Evolutionary conservation across 2,329 filamentous ascomycete species (phyloP).

Genomic region (Calonectria pauciramosa): DNA sequence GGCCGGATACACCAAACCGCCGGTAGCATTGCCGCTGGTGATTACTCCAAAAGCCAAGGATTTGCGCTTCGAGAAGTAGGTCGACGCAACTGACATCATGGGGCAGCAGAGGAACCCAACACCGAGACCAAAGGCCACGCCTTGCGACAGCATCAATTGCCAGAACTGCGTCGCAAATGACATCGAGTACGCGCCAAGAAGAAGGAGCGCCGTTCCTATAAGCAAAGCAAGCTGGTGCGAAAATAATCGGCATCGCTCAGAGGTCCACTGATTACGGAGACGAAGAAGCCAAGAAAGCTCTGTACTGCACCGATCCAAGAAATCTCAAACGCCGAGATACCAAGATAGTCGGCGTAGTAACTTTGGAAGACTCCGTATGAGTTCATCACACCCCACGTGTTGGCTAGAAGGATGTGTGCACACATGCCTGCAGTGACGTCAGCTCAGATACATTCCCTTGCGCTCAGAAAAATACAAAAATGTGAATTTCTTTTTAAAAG

Average conservation of each 20-base stretch:
- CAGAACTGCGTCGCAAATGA: constrained; percentile 6
- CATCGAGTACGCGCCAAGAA: background rate
- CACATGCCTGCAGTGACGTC: background rate
- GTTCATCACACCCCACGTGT: constrained; percentile 17
- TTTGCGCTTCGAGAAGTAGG: constrained; percentile 6
- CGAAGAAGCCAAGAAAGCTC: constrained; percentile 12
- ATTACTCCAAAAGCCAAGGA: constrained; percentile 10
- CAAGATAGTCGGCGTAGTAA: background rate
- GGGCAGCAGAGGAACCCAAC: constrained; percentile 4
- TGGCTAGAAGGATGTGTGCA: constrained; percentile 15
- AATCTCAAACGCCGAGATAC: background rate
- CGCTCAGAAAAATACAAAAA: background rate
- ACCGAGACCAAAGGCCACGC: constrained; percentile 1
- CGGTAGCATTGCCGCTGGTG: background rate
- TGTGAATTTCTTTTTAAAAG: no score
- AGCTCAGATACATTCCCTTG: background rate
- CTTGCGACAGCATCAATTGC: constrained; percentile 13
- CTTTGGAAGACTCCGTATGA: constrained; percentile 15
- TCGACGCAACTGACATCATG: constrained; percentile 1
- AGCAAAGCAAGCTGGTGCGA: background rate
- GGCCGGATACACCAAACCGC: background rate
- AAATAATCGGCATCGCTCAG: background rate
- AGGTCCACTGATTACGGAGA: background rate
- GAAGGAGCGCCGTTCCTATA: background rate
- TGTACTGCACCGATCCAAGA: constrained; percentile 15